Percentiles rank a stretch among this genome's conserved stretches.
Evolutionary conservation across 306 rosid species (phyloP).

Genomic region (Prunus campanulata): DNA sequence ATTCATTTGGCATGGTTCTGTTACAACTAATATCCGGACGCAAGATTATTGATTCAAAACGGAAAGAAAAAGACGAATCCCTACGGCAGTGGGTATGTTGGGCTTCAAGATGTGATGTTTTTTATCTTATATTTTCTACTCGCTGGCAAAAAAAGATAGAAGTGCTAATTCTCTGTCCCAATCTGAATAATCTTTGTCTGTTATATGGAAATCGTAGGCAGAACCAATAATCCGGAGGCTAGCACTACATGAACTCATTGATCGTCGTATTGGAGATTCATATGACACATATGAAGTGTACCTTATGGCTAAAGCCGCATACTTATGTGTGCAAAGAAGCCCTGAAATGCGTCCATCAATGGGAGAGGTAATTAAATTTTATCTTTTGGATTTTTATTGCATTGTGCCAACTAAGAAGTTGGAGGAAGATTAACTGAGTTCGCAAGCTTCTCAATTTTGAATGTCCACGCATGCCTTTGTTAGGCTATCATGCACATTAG

Average conservation of each 20-base stretch:
- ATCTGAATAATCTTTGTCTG: neutral
- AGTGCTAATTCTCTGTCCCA: neutral
- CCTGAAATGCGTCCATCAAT: slow-evolving; percentile 75
- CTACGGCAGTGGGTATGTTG: slow-evolving; percentile 70
- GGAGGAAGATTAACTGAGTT: neutral
- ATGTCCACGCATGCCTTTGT: too few species aligned
- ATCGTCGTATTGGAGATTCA: slow-evolving; percentile 57
- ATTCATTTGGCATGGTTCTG: slow-evolving; percentile 62
- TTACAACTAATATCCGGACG: slow-evolving; percentile 75
- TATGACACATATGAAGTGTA: slow-evolving; percentile 58
- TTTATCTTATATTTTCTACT: neutral
- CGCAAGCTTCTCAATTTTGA: neutral
- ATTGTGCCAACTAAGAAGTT: neutral
- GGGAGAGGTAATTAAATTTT: slow-evolving; percentile 51
- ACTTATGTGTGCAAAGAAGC: slow-evolving; percentile 51
- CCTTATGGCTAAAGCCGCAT: slow-evolving; percentile 74
- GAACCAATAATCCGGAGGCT: slow-evolving; percentile 58
- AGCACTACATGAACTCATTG: slow-evolving; percentile 69
- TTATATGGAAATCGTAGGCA: slow-evolving; percentile 40
- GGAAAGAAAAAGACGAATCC: slow-evolving; percentile 41
- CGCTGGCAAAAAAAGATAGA: neutral
- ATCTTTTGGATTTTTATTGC: neutral
- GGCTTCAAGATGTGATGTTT: neutral
- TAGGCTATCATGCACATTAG: too few species aligned
- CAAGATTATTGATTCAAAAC: slow-evolving; percentile 34